Conservation (phyloP, 495 filamentous ascomycete genomes). For the Ramalina intermedia region DNA sequence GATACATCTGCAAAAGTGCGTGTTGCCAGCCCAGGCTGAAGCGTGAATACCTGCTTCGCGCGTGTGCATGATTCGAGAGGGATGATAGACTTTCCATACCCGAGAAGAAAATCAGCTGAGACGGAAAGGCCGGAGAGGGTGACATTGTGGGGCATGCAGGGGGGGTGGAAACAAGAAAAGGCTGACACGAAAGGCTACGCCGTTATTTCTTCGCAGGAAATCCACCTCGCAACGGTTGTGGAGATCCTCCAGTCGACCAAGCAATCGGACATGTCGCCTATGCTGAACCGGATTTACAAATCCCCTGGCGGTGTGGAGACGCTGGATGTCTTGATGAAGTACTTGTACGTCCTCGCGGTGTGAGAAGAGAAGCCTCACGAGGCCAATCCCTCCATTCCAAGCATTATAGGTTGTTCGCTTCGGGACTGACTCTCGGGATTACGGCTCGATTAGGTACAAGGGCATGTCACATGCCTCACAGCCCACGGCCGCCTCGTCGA, state of each 20-base stretch:
- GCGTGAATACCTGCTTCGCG: no score
- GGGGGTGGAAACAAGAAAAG: no score
- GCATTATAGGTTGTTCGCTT: neutral
- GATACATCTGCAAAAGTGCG: constrained; percentile 59
- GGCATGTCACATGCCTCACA: constrained; percentile 51
- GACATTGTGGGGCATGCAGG: no score
- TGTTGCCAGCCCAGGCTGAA: neutral
- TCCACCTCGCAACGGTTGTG: constrained; percentile 65
- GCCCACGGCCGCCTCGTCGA: constrained; percentile 26
- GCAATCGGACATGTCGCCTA: constrained; percentile 75
- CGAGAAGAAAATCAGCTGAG: no score
- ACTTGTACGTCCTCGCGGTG: constrained; percentile 34
- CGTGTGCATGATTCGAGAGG: no score
- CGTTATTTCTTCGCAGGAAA: constrained; percentile 32
- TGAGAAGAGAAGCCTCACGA: neutral
- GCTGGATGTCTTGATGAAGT: constrained; percentile 64
- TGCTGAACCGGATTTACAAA: constrained; percentile 60
- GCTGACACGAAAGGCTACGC: neutral
- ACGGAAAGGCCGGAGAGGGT: no score
- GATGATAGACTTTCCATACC: neutral
- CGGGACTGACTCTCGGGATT: neutral
- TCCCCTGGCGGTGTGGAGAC: constrained; percentile 57
- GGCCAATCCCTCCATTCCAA: neutral
- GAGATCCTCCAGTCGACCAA: constrained; percentile 86
- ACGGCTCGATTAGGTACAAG: constrained; percentile 35